A percentile compares a stretch with the other conserved stretches of the same genome.
Conservation (phyloP, 768 basidiomycete species). For the Dendrothele bispora region DNA sequence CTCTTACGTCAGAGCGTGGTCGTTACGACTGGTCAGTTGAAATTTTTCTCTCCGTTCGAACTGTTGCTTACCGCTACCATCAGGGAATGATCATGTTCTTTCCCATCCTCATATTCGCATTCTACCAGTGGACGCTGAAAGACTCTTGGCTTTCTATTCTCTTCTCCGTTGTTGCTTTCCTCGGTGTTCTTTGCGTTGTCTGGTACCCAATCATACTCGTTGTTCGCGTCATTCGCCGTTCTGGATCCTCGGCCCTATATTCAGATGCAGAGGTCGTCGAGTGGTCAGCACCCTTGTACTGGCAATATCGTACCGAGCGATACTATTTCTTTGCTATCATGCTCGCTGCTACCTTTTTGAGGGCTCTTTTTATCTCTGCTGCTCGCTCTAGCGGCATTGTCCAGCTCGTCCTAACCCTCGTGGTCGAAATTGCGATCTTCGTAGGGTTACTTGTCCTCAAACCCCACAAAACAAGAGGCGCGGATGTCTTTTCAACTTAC, state of each 20-base stretch:
- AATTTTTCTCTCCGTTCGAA: slow-evolving; percentile 2
- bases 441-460: slow-evolving; percentile 50
- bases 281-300: slow-evolving; percentile 59
- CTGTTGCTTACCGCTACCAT: not conserved
- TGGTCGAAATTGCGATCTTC: slow-evolving; percentile 66
- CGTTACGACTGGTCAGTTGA: slow-evolving; percentile 64
- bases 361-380: slow-evolving; percentile 72
- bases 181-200: slow-evolving; percentile 50
- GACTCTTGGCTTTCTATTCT: slow-evolving; percentile 88
- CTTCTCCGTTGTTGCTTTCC: slow-evolving; percentile 70
- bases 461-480: slow-evolving; percentile 68
- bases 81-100: slow-evolving; percentile 64
- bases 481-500: slow-evolving; percentile 68
- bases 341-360: slow-evolving; percentile 58
- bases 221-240: slow-evolving; percentile 43
- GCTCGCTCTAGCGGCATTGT: slow-evolving; percentile 59
- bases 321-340: slow-evolving; percentile 67
- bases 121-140: slow-evolving; percentile 89
- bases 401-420: slow-evolving; percentile 67
- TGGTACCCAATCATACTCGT: slow-evolving; percentile 48
- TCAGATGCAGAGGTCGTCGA: slow-evolving; percentile 35
- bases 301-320: slow-evolving; percentile 63
- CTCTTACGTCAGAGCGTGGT: slow-evolving; percentile 58
- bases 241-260: slow-evolving; percentile 37
- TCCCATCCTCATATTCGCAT: slow-evolving; percentile 74